Evolutionary conservation across 352 stramenopile genomes (phyloP), one percentile per base, ranked within the genome.

Genomic region (Thalassiosira ordinaria): DNA sequence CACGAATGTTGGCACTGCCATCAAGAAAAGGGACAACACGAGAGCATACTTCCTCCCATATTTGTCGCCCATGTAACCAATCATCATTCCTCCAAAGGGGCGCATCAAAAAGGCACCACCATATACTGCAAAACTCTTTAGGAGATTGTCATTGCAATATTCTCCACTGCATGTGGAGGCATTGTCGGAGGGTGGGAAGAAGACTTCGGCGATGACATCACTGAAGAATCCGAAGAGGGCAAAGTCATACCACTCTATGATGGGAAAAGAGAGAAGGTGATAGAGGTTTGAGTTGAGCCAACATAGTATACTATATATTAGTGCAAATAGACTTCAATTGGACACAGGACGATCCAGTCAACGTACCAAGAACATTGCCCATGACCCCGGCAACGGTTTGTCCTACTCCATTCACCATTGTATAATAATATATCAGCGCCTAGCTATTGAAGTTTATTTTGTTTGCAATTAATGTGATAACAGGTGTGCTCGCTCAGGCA

Each of bases 181-280:
- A 26, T 80, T 24, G 24, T 47, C 51, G 27, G 64, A 53, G 22
- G 85, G 82, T 22, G 88, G 75, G 68, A 94, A 94, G 73, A 94
- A 94, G 0, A 89, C 75, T 44, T 84, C 44, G 1, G 64, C 69
- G 44, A 92, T 86, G 41, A 89, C 63, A 49, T 85, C 78, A 31
- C 44, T 71, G 62, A 92, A 89, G 68, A 75, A 90, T 9, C 86
- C 86, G 65, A 90, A 92, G 6, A 92, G n/a, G 7, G 80, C 84
- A 57, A 92, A 92, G 56, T 92, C 87, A 46, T 89, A 89, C 74
- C 78, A 89, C 13, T 33, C 35, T 13, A 20, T 37, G 52, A 61
- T 41, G 22, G 52, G 35, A 33, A 26, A 33, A 18, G 7, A 61
- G 1, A 1, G 2, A n/a, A n/a, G n/a, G n/a, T n/a, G n/a, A n/a